A percentile compares a stretch with the other conserved stretches of the same genome.
Evolutionary conservation across 148 eudicot genomes (phyloP).

Genomic region (Cornus controversa): DNA sequence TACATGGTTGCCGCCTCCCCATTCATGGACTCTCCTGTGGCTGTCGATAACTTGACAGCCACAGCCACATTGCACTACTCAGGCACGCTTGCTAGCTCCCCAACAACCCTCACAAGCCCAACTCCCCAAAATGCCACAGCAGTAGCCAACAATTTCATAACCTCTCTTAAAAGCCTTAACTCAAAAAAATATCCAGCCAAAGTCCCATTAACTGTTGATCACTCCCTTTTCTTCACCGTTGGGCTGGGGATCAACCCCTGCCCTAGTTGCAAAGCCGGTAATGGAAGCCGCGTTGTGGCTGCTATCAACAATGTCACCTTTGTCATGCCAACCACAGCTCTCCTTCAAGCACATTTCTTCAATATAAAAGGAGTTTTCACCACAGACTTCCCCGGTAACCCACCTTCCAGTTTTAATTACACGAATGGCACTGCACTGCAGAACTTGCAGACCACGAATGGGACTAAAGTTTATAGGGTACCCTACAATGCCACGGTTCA

Average conservation of each 20-base stretch:
- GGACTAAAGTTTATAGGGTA: constrained; percentile 46
- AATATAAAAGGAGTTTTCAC: constrained; percentile 47
- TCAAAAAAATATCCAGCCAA: constrained; percentile 45
- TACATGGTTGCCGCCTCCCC: constrained; percentile 42
- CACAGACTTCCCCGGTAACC: constrained; percentile 49
- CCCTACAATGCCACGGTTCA: constrained; percentile 46
- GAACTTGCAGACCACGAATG: constrained; percentile 25
- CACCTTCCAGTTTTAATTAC: constrained; percentile 36
- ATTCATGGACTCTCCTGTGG: constrained; percentile 41
- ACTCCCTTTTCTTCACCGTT: constrained; percentile 41
- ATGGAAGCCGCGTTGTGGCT: constrained; percentile 46
- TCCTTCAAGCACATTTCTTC: constrained; percentile 47
- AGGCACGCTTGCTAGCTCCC: constrained; percentile 27
- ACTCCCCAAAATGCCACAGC: constrained; percentile 49
- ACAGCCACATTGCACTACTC: constrained; percentile 47
- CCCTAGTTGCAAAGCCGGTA: constrained; percentile 40
- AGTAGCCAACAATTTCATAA: constrained; percentile 29
- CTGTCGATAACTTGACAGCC: constrained; percentile 50
- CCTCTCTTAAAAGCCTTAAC: constrained; percentile 39
- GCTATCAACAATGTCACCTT: constrained; percentile 50
- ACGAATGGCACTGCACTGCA: constrained; percentile 33
- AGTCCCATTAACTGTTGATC: constrained; percentile 41
- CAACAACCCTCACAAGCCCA: constrained; percentile 24
- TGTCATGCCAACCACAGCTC: constrained; percentile 48
- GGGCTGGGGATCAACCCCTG: constrained; percentile 48